phyloP scores from a whole-genome alignment of 2,329 filamentous ascomycete species.

The Exophiala bonariae region DNA sequence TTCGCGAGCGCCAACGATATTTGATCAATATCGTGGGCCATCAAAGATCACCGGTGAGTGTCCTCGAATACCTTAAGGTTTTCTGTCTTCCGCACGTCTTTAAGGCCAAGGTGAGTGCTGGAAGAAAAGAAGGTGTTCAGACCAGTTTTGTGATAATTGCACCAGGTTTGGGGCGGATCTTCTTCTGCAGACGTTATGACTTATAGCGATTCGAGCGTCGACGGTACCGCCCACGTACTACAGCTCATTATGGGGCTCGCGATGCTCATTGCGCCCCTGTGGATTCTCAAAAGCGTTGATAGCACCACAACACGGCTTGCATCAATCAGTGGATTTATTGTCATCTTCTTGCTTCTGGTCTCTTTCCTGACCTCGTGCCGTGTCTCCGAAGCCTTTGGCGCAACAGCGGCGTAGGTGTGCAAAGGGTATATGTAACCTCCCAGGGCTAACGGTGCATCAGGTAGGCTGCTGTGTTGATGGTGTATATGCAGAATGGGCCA shows the following conservation, averaged over 20 bases:
- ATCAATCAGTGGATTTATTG: not conserved
- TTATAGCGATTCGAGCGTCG: not conserved
- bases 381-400: not conserved
- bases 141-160: too few relatives aligned
- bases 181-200: not conserved
- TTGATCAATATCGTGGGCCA: too few relatives aligned
- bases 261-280: not conserved
- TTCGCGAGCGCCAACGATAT: too few relatives aligned
- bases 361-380: not conserved
- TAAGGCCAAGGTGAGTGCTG: too few relatives aligned
- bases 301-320: not conserved
- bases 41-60: too few relatives aligned
- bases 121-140: too few relatives aligned
- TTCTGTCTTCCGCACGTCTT: not conserved
- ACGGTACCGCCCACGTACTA: not conserved
- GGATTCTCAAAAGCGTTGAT: not conserved
- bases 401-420: not conserved
- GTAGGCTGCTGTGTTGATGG: not conserved
- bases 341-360: not conserved
- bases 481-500: not conserved
- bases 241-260: not conserved
- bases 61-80: not conserved
- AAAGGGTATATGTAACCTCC: not conserved
- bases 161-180: not conserved
- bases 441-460: not conserved